Base-by-base conservation (phyloP, 2,329 filamentous ascomycete genomes). In the Neonectria punicea region DNA sequence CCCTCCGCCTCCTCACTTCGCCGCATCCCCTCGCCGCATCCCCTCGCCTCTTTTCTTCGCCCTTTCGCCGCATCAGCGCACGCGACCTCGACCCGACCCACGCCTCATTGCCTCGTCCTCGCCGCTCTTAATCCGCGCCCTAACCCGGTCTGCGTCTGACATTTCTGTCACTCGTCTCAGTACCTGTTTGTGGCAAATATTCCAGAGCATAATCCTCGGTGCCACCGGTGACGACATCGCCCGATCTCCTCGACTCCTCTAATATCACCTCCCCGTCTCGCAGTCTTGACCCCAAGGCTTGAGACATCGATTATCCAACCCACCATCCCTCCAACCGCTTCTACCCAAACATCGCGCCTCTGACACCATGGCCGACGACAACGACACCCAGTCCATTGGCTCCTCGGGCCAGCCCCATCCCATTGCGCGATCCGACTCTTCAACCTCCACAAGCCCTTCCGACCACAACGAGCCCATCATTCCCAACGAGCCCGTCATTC, bases 401-500 rank as follows among this genome's bases (percentile, higher is more conserved):
- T 71, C 69, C 65, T 64, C 66, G 43, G 68, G 61, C 60, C 76
- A 76, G 47, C 66, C 66, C 53, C 74, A 76, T 58, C 70, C 76
- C n/a, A 80, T 82, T 54, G 78, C 77, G 50, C 78, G 79, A 58
- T 81, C 80, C 46, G 77, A 80, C 50, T 81, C 79, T 0, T 79
- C 78, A 3, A 58, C 67, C 4, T 80, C 78, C 16, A 74, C 76
- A 2, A 72, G 74, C 6, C 70, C 75, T 4, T 78, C 76, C n/a
- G 77, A 81, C n/a, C 73, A 75, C 67, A 75, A 77, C 61, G 79
- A 80, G 20, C 71, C 76, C 50, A 71, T 78, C 28, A 83, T 87
- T 28, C 83, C 86, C 64, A 75, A 77, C 60, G 79, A 80, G 20
- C 71, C 76, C 51, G 70, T 78, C 28, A 83, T 87, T 30, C 83